Percentiles rank a stretch among this genome's conserved stretches.
These are phyloP conservation scores for Colletotrichum zoysiae DNA, from an alignment of 2,329 filamentous ascomycete genomes.

Conservation along the genomic window DNA sequence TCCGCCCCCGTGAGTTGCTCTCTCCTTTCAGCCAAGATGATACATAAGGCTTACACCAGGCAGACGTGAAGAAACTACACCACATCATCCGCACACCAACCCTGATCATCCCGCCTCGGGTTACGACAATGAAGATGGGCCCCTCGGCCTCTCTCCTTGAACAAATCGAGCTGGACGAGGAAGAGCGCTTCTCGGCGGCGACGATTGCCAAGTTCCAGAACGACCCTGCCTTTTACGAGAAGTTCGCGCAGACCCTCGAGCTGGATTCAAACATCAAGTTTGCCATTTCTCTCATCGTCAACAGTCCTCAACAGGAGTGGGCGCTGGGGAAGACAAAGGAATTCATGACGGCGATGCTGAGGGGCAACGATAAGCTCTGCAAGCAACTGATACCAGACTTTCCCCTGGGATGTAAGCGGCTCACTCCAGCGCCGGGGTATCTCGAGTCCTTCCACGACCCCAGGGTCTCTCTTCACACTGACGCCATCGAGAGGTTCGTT, in stretches of 20 bases:
- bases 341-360: constrained; percentile 62
- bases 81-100: constrained; percentile 59
- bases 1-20: constrained; percentile 56
- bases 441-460: constrained; percentile 54
- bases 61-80: constrained; percentile 55
- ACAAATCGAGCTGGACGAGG: constrained; percentile 45
- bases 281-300: constrained; percentile 57
- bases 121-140: constrained; percentile 50
- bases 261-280: constrained; percentile 59
- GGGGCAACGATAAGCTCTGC: constrained; percentile 63
- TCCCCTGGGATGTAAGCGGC: constrained; percentile 61
- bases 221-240: constrained; percentile 60
- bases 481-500: constrained; percentile 60
- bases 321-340: constrained; percentile 56
- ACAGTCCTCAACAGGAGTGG: constrained; percentile 56
- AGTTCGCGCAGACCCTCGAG: constrained; percentile 62
- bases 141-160: constrained; percentile 48
- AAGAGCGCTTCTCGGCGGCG: constrained; percentile 46
- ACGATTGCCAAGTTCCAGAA: constrained; percentile 62
- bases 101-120: constrained; percentile 56
- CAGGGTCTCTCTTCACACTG: constrained; percentile 42
- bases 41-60: constrained; percentile 43
- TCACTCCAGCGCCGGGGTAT: constrained; percentile 65
- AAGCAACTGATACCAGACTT: constrained; percentile 64
- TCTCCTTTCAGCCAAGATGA: not conserved